phyloP scores from a whole-genome alignment of 2,329 filamentous ascomycete genomes.

The Trichoderma guizhouense region DNA sequence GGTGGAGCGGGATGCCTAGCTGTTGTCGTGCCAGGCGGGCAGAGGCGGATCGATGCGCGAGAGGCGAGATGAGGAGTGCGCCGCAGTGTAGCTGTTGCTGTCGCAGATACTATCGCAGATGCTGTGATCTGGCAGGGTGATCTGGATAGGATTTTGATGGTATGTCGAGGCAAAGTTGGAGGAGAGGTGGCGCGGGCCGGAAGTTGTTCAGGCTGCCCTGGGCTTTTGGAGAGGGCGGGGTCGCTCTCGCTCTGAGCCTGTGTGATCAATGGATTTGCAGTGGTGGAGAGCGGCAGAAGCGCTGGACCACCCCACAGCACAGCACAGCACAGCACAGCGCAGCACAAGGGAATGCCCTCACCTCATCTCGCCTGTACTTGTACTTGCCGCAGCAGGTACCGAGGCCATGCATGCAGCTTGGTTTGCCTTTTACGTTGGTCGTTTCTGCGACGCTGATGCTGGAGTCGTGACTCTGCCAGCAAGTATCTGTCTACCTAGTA shows the following conservation, averaged over 20 bases:
- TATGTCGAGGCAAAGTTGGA: conserved; percentile 9
- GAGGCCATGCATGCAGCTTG: background rate
- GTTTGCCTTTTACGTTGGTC: background rate
- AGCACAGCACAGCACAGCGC: background rate
- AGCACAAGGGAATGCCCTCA: background rate
- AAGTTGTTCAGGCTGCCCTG: conserved; percentile 19
- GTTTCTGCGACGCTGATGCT: background rate
- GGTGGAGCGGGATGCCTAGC: conserved; percentile 11
- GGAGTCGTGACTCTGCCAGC: background rate
- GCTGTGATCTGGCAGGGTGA: background rate
- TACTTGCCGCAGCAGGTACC: background rate
- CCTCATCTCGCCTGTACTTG: background rate
- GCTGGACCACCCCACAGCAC: background rate
- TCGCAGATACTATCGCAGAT: background rate
- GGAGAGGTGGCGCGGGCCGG: conserved; percentile 11
- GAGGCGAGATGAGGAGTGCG: background rate
- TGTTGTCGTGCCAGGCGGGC: conserved; percentile 6
- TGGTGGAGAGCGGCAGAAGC: conserved; percentile 13
- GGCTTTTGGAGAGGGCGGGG: conserved; percentile 11
- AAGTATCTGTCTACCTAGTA: background rate
- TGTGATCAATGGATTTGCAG: background rate
- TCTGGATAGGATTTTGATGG: background rate
- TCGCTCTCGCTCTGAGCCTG: background rate
- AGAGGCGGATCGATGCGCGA: background rate
- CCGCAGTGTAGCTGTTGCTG: background rate